Conservation (phyloP, 1,284 basidiomycete genomes). For the Fomitiporia mediterranea region DNA sequence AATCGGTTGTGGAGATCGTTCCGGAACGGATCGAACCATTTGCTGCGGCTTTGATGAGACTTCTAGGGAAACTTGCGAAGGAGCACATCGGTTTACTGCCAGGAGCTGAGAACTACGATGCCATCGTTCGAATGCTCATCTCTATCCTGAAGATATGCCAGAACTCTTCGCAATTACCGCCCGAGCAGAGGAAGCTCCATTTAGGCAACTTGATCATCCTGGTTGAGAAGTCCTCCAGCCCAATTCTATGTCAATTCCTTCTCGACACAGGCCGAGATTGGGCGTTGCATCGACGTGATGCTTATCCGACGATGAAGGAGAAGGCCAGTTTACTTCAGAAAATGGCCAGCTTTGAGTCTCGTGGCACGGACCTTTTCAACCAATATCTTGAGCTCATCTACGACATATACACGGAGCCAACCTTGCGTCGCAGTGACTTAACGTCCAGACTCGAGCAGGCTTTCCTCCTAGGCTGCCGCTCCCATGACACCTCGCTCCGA, state of each 20-base stretch:
- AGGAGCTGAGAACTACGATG: conserved; percentile 47
- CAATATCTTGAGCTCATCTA: conserved; percentile 89
- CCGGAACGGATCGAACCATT: conserved; percentile 87
- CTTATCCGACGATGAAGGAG: conserved; percentile 93
- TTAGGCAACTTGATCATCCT: conserved; percentile 74
- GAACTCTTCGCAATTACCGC: conserved; percentile 56
- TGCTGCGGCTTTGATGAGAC: conserved; percentile 72
- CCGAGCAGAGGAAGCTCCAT: conserved; percentile 71
- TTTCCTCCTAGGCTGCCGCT: conserved; percentile 90
- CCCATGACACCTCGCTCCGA: conserved; percentile 75
- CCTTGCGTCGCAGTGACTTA: conserved; percentile 85
- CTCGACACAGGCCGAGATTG: conserved; percentile 87
- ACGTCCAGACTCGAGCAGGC: conserved; percentile 92
- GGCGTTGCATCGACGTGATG: conserved; percentile 80
- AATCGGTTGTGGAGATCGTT: conserved; percentile 80
- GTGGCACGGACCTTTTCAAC: conserved; percentile 72
- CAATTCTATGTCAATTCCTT: conserved; percentile 78
- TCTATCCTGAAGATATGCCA: conserved; percentile 72
- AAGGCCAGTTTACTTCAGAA: conserved; percentile 88
- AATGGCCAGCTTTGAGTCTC: conserved; percentile 86
- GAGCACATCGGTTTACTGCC: conserved; percentile 73
- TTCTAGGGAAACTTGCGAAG: conserved; percentile 83
- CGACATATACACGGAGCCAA: conserved; percentile 90
- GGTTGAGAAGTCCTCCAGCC: conserved; percentile 90
- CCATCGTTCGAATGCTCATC: conserved; percentile 56